These are phyloP conservation scores for Colletotrichum spinosum DNA, from an alignment of 2,329 filamentous ascomycete species.

Conservation along the genomic window DNA sequence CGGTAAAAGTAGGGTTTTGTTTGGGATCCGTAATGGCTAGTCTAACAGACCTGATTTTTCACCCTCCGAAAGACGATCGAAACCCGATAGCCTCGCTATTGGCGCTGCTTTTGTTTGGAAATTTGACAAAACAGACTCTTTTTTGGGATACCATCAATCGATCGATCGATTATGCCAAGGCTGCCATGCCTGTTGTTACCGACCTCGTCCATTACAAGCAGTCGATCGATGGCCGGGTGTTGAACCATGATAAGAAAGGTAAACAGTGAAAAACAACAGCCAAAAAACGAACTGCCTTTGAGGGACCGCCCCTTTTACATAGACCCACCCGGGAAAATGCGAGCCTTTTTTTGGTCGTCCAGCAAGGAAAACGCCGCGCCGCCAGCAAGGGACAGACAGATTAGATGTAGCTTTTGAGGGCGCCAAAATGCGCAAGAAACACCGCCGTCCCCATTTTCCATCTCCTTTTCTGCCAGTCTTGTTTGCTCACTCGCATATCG, in stretches of 20 bases:
- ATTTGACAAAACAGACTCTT: neutral
- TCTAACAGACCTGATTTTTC: slow-evolving; percentile 33
- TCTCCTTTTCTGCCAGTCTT: slow-evolving; percentile 21
- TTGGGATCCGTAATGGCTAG: slow-evolving; percentile 31
- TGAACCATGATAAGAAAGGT: neutral
- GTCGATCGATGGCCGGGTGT: neutral
- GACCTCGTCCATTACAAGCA: slow-evolving; percentile 8
- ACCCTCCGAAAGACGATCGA: slow-evolving; percentile 11
- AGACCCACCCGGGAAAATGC: neutral
- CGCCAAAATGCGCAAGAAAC: slow-evolving; percentile 28
- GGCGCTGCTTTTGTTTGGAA: neutral
- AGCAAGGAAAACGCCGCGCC: slow-evolving; percentile 29
- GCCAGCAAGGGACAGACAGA: slow-evolving; percentile 5
- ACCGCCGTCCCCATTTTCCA: slow-evolving; percentile 5
- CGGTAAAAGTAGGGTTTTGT: slow-evolving; percentile 31
- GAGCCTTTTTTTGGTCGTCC: slow-evolving; percentile 3
- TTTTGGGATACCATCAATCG: neutral
- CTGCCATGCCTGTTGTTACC: slow-evolving; percentile 6
- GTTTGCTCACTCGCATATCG: slow-evolving; percentile 9
- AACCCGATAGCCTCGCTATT: neutral
- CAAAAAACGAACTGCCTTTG: neutral
- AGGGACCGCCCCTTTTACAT: neutral
- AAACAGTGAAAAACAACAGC: neutral
- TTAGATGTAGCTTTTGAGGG: slow-evolving; percentile 19
- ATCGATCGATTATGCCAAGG: neutral